These are phyloP conservation scores for Limonium bicolor DNA, from an alignment of 148 eudicot species.

Conservation along the genomic window DNA sequence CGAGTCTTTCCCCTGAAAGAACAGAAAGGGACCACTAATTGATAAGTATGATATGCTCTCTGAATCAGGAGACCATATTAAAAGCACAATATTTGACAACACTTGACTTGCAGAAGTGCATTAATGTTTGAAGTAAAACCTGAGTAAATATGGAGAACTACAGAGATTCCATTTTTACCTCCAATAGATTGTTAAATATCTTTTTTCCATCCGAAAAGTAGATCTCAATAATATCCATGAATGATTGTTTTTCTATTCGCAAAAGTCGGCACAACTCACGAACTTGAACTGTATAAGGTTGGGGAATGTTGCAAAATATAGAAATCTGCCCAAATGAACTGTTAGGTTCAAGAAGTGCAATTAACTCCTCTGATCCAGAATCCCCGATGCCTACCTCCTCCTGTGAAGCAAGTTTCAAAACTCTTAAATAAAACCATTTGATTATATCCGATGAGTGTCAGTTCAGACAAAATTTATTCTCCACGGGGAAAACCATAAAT, in stretches of 20 bases:
- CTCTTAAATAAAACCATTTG: too few relatives aligned
- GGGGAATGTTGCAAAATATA: constrained; percentile 77
- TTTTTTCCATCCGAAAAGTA: constrained; percentile 71
- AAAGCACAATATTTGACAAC: neutral
- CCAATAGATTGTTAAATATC: constrained; percentile 56
- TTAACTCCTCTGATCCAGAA: constrained; percentile 42
- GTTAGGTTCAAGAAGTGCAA: constrained; percentile 35
- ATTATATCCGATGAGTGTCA: too few relatives aligned
- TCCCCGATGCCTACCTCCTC: constrained; percentile 57
- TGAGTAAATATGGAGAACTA: too few relatives aligned
- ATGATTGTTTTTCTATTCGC: constrained; percentile 77
- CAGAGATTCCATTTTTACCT: too few relatives aligned
- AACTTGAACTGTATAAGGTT: constrained; percentile 71
- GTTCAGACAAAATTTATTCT: too few relatives aligned
- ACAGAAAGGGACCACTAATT: neutral
- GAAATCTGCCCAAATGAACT: constrained; percentile 76
- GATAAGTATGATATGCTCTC: too few relatives aligned
- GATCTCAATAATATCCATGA: constrained; percentile 66
- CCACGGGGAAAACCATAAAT: too few relatives aligned
- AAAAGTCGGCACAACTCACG: constrained; percentile 64
- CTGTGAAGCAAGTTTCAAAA: constrained; percentile 18
- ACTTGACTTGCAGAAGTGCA: too few relatives aligned
- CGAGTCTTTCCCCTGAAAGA: constrained; percentile 54
- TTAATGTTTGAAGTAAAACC: too few relatives aligned
- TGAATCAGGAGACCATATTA: too few relatives aligned